A percentile compares a stretch with the other conserved stretches of the same genome.
Evolutionary conservation across 176 grass and related monocot species (phyloP).

Genomic region (Zoysia japonica): DNA sequence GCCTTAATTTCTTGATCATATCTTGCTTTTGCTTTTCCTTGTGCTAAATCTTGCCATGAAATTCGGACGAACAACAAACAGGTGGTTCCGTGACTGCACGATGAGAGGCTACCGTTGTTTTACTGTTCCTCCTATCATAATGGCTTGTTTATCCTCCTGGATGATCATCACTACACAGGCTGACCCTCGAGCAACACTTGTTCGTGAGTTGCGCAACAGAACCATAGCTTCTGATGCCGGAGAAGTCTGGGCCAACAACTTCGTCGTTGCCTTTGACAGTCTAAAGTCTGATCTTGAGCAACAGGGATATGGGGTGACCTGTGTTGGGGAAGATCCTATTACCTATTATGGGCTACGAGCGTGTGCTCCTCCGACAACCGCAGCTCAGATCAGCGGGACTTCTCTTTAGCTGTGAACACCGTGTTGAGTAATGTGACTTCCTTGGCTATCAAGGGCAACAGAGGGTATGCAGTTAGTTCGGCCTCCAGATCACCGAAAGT

Average conservation of each 20-base stretch:
- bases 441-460: slow-evolving; percentile 27
- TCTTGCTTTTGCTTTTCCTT: background rate
- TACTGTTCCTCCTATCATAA: background rate
- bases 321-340: slow-evolving; percentile 38
- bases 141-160: background rate
- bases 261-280: slow-evolving; percentile 49
- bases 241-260: slow-evolving; percentile 49
- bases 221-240: slow-evolving; percentile 9
- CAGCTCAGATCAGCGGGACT: slow-evolving; percentile 6
- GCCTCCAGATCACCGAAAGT: background rate
- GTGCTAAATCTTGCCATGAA: background rate
- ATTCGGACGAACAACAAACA: slow-evolving; percentile 10
- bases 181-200: slow-evolving; percentile 26
- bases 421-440: slow-evolving; percentile 49
- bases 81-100: background rate
- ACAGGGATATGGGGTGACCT: slow-evolving; percentile 43
- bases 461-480: slow-evolving; percentile 33
- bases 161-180: background rate
- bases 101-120: background rate
- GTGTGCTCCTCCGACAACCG: slow-evolving; percentile 43
- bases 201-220: slow-evolving; percentile 25
- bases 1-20: background rate
- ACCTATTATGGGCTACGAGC: slow-evolving; percentile 40
- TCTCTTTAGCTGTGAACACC: slow-evolving; percentile 11
- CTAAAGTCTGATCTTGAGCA: slow-evolving; percentile 44